Evolutionary conservation across 495 filamentous ascomycete genomes (phyloP), one percentile per base, ranked within the genome.

Genomic region (Neurospora sp.): DNA sequence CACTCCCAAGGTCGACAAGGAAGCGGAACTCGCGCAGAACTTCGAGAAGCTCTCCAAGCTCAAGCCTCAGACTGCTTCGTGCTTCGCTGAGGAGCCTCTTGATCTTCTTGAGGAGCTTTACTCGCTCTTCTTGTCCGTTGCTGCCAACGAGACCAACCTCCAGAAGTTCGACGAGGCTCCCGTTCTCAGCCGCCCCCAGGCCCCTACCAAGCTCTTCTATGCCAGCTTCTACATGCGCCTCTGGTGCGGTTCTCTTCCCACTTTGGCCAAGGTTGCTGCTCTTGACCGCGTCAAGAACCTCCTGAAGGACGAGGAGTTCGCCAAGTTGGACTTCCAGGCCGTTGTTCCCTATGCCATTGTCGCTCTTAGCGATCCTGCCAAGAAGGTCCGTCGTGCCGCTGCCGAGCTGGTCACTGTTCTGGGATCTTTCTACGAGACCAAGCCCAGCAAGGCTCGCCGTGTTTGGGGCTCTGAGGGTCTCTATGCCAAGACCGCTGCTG

Each of bases 201-300:
- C 88, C 0, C 80, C 84, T 18, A 85, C 88, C 69, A 85, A 89
- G 3, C 87, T 90, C 10, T 87, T 93, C 46, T 92, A 91, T 72
- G 79, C 94, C 77, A 92, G 90, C 5, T 95, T 98, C 79, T 90
- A 94, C 72, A 84, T 90, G 72, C 86, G 89, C 46, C 86, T 93
- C 23, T 92, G 93, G 88, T 92, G 91, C 72, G 88, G 91, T 0
- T 85, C 86, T 16, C 90, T 90, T 74, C 91, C 93, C 38, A 88
- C 86, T 20, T 81, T 90, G 48, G 90, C 89, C 16, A 88, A 91
- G 74, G 84, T 86, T 37, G 86, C 89, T 23, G 94, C 94, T 5
- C 80, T 97, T 70, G 88, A 87, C 42, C 83, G 86, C 69, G 85
- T 89, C 35, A 88, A 86, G 23, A 79, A 82, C 7, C 81, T 86